Conservation (phyloP, 345 rosid species). For the Alliaria petiolata region DNA sequence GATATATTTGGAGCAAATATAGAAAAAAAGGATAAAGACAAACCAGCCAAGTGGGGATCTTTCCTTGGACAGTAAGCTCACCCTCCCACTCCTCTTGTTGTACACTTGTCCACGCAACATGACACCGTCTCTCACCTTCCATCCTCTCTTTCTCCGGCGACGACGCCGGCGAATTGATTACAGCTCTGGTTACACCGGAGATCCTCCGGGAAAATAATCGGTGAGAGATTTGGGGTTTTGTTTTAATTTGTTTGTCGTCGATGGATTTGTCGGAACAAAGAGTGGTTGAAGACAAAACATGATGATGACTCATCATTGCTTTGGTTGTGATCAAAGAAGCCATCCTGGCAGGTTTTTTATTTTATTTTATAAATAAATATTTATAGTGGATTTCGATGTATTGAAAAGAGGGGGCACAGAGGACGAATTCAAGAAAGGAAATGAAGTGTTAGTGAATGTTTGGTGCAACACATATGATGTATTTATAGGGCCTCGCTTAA, state of each 20-base stretch:
- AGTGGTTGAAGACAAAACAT: constrained; percentile 10
- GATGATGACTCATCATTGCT: constrained; percentile 32
- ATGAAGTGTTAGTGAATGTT: constrained; percentile 18
- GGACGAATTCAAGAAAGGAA: constrained; percentile 13
- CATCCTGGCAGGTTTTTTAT: constrained; percentile 5
- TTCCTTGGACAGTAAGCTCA: constrained; percentile 69
- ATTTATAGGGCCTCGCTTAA: constrained; percentile 28
- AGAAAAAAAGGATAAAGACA: constrained; percentile 12
- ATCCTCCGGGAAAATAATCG: constrained; percentile 22
- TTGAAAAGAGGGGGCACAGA: constrained; percentile 22
- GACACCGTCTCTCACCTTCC: constrained; percentile 24
- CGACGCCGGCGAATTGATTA: constrained; percentile 6
- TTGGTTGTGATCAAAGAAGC: constrained; percentile 37
- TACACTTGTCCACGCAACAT: constrained; percentile 86
- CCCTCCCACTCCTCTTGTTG: constrained; percentile 81
- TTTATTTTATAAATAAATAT: not conserved
- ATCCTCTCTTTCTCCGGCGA: constrained; percentile 32
- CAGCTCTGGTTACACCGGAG: constrained; percentile 36
- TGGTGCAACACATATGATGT: constrained; percentile 26
- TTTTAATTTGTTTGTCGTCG: constrained; percentile 3
- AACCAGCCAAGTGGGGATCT: constrained; percentile 93
- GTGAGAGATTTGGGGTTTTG: constrained; percentile 8
- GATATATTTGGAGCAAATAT: not conserved
- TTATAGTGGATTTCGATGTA: constrained; percentile 10
- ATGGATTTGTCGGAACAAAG: constrained; percentile 24